These are phyloP conservation scores for Psilocybe subaeruginosa DNA, from an alignment of 768 basidiomycete species.

Conservation along the genomic window DNA sequence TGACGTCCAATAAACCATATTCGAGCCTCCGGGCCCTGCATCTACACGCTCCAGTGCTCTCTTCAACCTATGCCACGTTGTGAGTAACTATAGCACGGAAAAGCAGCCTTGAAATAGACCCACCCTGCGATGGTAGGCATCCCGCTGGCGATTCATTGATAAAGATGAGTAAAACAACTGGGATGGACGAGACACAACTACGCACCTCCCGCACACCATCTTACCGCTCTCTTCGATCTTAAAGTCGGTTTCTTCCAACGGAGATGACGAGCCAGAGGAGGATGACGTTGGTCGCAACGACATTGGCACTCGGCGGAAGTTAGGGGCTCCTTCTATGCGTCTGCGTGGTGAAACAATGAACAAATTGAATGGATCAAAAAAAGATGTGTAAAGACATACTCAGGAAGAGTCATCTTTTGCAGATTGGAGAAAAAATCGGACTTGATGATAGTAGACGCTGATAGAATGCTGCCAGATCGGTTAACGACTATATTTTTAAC, in stretches of 20 bases:
- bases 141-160: conserved; percentile 50
- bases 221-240: conserved; percentile 47
- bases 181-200: neutral
- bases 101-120: conserved; percentile 11
- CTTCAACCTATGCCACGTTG: conserved; percentile 55
- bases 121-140: conserved; percentile 96
- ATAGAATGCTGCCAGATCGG: conserved; percentile 84
- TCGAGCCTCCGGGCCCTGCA: conserved; percentile 76
- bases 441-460: conserved; percentile 92
- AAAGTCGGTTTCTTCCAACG: conserved; percentile 38
- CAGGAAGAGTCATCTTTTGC: conserved; percentile 96
- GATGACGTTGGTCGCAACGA: conserved; percentile 42
- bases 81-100: neutral
- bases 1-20: conserved; percentile 92
- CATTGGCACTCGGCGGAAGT: conserved; percentile 85
- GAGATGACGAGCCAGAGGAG: conserved; percentile 26
- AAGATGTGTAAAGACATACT: conserved; percentile 47
- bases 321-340: conserved; percentile 92
- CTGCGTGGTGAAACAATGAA: conserved; percentile 25
- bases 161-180: neutral
- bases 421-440: conserved; percentile 92
- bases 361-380: neutral
- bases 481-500: conserved; percentile 84
- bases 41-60: conserved; percentile 78
- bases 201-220: conserved; percentile 80